Conservation (phyloP, 1,139 yeast genomes). For the Suhomyces bolitotheri region DNA sequence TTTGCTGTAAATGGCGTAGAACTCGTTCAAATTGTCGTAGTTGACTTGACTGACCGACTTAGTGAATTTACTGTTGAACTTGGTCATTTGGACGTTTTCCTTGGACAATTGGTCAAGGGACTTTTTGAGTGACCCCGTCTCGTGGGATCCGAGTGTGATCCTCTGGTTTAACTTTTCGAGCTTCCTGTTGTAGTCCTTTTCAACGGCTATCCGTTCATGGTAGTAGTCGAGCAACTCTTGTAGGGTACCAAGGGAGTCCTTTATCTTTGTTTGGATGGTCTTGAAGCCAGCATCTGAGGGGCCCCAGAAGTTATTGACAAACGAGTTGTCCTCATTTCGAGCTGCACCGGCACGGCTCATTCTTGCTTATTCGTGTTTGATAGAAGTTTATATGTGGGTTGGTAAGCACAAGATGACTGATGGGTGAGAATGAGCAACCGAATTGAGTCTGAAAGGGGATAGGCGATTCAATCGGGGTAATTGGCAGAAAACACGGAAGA, state of each 20-base stretch:
- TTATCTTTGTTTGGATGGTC: conserved; percentile 48
- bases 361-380: no score
- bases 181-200: conserved; percentile 67
- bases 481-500: no score
- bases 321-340: conserved; percentile 21
- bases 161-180: conserved; percentile 52
- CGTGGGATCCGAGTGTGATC: conserved; percentile 53
- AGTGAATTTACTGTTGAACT: conserved; percentile 34
- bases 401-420: no score
- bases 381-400: no score
- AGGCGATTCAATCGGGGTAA: no score
- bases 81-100: conserved; percentile 48
- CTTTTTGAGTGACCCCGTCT: conserved; percentile 57
- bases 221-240: conserved; percentile 48
- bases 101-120: conserved; percentile 59
- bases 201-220: conserved; percentile 57
- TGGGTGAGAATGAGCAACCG: no score
- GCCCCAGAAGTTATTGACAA: conserved; percentile 56
- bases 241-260: conserved; percentile 43
- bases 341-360: conserved; percentile 11
- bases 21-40: conserved; percentile 35
- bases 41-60: conserved; percentile 34
- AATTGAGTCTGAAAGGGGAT: neutral
- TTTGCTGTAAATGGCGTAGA: conserved; percentile 32
- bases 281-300: conserved; percentile 49